phyloP scores from a whole-genome alignment of 805 yeast species.

The Wickerhamomyces queroliae region DNA sequence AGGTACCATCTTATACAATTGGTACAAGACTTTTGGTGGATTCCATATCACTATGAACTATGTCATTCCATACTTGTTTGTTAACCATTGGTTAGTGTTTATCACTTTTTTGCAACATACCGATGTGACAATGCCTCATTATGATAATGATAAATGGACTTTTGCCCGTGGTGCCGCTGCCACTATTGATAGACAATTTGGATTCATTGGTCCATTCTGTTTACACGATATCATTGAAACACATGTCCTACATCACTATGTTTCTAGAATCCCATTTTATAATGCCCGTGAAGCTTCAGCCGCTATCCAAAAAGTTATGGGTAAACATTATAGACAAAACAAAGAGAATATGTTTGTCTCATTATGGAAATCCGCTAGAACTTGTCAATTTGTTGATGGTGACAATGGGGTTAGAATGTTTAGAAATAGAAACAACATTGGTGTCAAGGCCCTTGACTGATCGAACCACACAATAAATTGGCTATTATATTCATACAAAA shows the following conservation, averaged over 20 bases:
- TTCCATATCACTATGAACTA: constrained; percentile 48
- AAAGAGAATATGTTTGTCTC: constrained; percentile 54
- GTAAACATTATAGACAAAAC: constrained; percentile 41
- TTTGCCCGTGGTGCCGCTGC: constrained; percentile 66
- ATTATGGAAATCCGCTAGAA: constrained; percentile 52
- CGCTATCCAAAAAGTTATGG: constrained; percentile 48
- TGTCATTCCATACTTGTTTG: constrained; percentile 54
- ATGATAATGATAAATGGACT: constrained; percentile 52
- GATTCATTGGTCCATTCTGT: constrained; percentile 49
- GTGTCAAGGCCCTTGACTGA: constrained; percentile 35
- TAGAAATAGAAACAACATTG: constrained; percentile 49
- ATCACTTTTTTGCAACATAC: constrained; percentile 60
- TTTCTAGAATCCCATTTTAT: constrained; percentile 50
- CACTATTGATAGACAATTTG: constrained; percentile 57
- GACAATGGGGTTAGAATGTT: constrained; percentile 60
- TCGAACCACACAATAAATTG: no score
- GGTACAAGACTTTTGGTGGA: constrained; percentile 42
- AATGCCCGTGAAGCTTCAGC: constrained; percentile 47
- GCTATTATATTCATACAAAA: neutral
- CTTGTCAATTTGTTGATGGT: constrained; percentile 71
- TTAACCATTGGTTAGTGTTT: constrained; percentile 62
- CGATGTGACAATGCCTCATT: constrained; percentile 55
- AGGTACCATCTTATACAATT: constrained; percentile 40
- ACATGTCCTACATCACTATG: constrained; percentile 51
- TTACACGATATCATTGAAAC: constrained; percentile 57